Percentiles rank a stretch among this genome's conserved stretches.
phyloP scores from a whole-genome alignment of 257 asterid genomes.

The Jasminum sambac region DNA sequence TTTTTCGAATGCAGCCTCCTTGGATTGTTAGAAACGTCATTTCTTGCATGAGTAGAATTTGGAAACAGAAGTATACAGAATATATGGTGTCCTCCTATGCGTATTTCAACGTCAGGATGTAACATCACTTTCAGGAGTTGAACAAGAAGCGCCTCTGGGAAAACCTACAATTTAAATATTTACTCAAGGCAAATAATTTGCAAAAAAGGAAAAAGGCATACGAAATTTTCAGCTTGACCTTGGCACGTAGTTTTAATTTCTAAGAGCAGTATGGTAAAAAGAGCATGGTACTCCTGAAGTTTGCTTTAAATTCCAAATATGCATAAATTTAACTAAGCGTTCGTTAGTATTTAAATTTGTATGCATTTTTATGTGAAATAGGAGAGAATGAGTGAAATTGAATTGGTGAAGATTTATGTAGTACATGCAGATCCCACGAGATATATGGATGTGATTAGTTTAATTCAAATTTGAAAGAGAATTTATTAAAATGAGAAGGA shows the following conservation, averaged over 20 bases:
- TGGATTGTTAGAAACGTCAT: conserved; percentile 51
- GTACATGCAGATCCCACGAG: too few species aligned
- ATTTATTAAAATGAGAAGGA: too few species aligned
- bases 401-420: too few species aligned
- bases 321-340: neutral
- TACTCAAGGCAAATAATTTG: neutral
- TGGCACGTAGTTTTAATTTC: neutral
- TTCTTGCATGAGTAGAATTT: conserved; percentile 60
- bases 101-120: conserved; percentile 85
- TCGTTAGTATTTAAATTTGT: too few species aligned
- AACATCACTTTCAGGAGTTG: conserved; percentile 88
- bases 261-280: neutral
- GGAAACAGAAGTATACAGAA: conserved; percentile 84
- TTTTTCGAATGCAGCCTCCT: conserved; percentile 65
- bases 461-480: too few species aligned
- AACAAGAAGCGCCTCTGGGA: conserved; percentile 79
- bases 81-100: conserved; percentile 91
- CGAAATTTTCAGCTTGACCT: neutral
- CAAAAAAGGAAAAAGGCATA: neutral
- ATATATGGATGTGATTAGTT: too few species aligned
- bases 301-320: neutral
- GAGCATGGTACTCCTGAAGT: neutral
- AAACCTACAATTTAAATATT: conserved; percentile 47
- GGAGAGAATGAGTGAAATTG: too few species aligned
- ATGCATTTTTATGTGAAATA: too few species aligned